Evolutionary conservation across 2,329 filamentous ascomycete genomes (phyloP), one percentile per base, ranked within the genome.

Genomic region (Alternaria sp.): DNA sequence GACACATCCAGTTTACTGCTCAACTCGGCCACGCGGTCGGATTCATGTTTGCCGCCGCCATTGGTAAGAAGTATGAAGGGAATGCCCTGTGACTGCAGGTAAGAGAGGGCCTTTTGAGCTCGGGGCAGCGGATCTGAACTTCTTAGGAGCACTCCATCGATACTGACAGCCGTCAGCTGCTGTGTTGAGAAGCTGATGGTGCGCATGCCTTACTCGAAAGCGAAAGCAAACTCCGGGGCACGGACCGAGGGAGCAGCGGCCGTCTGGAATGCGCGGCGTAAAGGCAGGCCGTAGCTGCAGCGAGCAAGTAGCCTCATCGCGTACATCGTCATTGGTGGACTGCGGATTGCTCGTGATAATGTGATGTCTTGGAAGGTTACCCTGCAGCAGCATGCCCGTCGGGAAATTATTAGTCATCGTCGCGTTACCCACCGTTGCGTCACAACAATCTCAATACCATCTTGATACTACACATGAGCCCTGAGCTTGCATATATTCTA

Each of bases 11-110:
- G 86, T 69, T 88, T 89, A 46, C 86, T 78, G 69, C 87, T 89
- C 57, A 96, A 84, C 64, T 94, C 90, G 8, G 83, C 83, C 28
- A 93, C 90, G 17, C 93, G 88, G 62, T 91, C 89, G 3, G 83
- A 83, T 81, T 98, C 95, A 66, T 89, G 88, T 75, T 91, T 93
- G 61, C 96, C 96, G 45, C 96, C 96, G 71, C 96, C 96, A 81
- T 99, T 99, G 62, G 96, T 99, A 66, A 99, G 86, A 32, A 99
- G 88, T 73, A 99, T 95, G 82, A 97, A 98, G 12, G 94, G 94
- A 49, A 97, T 93, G 50, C 87, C 85, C 74, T 93, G 86, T 50
- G 86, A 81, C 70, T 93, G 89, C 19, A 98, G 89, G 73, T 89
- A 90, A 28, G 84, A 83, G 19, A 99, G 86, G 13, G 93, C 87